These are phyloP conservation scores for Flaveria sonorensis DNA, from an alignment of 129 eudicot species.

Conservation along the genomic window DNA sequence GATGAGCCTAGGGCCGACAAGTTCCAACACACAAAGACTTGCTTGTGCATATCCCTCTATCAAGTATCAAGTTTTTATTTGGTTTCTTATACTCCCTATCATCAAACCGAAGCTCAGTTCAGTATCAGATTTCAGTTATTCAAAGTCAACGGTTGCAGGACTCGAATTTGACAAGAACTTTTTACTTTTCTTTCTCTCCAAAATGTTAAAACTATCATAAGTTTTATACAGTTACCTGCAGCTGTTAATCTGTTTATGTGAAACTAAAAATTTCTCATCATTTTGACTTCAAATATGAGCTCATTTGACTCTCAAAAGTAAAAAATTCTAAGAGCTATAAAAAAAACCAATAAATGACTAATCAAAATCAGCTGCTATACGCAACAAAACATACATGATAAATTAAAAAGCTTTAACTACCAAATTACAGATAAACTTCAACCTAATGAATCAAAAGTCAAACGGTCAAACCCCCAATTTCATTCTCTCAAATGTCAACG, in stretches of 20 bases:
- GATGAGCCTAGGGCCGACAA: too few species aligned
- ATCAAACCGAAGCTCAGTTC: neutral
- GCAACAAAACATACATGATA: neutral
- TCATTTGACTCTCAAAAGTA: slow-evolving; percentile 27
- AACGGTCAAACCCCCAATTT: slow-evolving; percentile 9
- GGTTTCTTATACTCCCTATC: slow-evolving; percentile 3
- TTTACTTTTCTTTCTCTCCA: neutral
- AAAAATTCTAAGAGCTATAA: neutral
- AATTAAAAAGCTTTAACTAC: neutral
- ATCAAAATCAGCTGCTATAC: slow-evolving; percentile 2
- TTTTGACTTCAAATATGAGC: neutral
- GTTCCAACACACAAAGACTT: neutral
- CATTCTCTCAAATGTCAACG: slow-evolving; percentile 13
- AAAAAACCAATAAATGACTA: slow-evolving; percentile 11
- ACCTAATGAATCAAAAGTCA: slow-evolving; percentile 25
- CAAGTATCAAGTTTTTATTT: neutral
- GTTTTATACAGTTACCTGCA: neutral
- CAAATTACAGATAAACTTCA: neutral
- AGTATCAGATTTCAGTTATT: too few species aligned
- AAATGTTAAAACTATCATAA: neutral
- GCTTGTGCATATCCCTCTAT: neutral
- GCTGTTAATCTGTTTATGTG: neutral
- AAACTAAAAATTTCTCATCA: neutral
- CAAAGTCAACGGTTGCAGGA: too few species aligned
- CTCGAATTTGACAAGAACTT: neutral